These are phyloP conservation scores for Planoprotostelium fungivorum DNA, from an alignment of 78 protist genomes.

Conservation along the genomic window DNA sequence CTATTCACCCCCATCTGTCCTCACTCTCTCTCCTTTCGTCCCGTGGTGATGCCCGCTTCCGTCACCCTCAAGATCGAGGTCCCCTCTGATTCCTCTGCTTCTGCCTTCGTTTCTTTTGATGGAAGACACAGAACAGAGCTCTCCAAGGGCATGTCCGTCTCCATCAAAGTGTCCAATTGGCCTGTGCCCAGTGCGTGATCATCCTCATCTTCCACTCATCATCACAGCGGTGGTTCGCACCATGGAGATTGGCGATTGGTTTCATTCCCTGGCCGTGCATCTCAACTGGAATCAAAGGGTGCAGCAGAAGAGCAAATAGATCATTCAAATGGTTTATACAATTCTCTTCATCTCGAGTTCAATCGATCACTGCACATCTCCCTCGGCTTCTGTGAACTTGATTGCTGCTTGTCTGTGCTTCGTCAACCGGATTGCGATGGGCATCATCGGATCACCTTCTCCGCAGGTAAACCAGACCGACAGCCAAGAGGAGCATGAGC, in stretches of 20 bases:
- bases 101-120: constrained; percentile 65
- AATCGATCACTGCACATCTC: too few species aligned
- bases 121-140: constrained; percentile 54
- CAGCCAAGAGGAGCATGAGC: neutral
- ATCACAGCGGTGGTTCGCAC: constrained; percentile 25
- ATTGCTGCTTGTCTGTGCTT: too few species aligned
- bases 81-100: constrained; percentile 19
- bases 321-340: too few species aligned
- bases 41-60: constrained; percentile 70
- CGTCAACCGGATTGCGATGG: too few species aligned
- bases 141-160: constrained; percentile 27
- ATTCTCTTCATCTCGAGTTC: too few species aligned
- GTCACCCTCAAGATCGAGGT: constrained; percentile 30
- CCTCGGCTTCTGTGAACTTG: too few species aligned
- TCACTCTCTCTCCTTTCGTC: constrained; percentile 86
- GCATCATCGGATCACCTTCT: too few species aligned
- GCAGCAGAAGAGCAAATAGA: constrained; percentile 20
- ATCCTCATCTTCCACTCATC: neutral
- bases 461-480: neutral
- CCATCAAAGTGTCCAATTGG: constrained; percentile 52
- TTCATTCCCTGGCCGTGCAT: constrained; percentile 46
- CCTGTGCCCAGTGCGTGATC: constrained; percentile 25
- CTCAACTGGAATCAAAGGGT: constrained; percentile 57
- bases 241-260: constrained; percentile 57
- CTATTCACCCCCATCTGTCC: constrained; percentile 92